Base-by-base conservation (phyloP, 371 early-diverging fungal species). In the Rhizopus arrhizus region DNA sequence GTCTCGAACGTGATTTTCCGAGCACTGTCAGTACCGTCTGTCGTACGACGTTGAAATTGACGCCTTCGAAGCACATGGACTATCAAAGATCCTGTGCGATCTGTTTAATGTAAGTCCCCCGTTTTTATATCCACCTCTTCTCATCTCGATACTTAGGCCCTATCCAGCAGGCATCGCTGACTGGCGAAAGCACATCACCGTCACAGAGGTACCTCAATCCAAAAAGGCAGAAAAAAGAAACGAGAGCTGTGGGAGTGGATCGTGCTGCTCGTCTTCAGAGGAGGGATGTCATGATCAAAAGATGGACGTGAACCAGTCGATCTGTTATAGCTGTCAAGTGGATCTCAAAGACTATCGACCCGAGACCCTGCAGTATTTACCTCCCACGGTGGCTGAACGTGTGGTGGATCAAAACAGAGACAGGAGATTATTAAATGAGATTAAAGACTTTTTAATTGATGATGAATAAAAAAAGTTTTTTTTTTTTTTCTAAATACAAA, bases 1-100 rank as follows among this genome's bases (percentile, higher is more conserved):
- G 87, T 0, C 78, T 96, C 33, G 92, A 93, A 59, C 74, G 80
- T 10, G 94, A 89, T 55, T 96, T 93, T 60, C 89, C 94, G 0
- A 91, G 94, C 4, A 95, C 95, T 0, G 92, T 90, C 9, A 85
- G 89, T 42, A 95, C 95, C 0, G 88, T 96, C 4, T 85, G 88
- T 33, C 80, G 94, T 40, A 96, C 96, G 0, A 90, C 89, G 22
- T 81, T 82, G 29, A 95, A 95, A 64, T 68, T 95, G 33, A 78
- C 79, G 16, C 80, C 82, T 13, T 69, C 78, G 3, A 75, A 66
- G 7, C 71, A 72, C 29, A 68, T 76, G 52, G 81, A 83, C 42
- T 22, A 65, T 0, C 64, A 65, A 28, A 60, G 59, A 55, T 69
- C 70, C 11, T 88, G 87, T 66, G 80, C 84, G 2, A 68, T 86